phyloP scores from a whole-genome alignment of 371 early-diverging fungal species.

The Funneliformis caledonium region DNA sequence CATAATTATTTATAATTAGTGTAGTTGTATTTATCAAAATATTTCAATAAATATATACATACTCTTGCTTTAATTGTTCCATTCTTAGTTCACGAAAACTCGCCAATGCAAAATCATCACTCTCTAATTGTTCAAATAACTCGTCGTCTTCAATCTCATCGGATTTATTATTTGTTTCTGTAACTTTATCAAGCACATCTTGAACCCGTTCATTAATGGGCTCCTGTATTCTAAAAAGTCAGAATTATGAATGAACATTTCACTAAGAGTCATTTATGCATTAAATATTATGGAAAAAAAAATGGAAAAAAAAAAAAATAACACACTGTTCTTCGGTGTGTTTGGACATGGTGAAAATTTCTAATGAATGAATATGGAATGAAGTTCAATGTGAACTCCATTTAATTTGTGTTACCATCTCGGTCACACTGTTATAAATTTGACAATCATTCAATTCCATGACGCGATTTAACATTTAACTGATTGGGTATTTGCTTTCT shows the following conservation, averaged over 20 bases:
- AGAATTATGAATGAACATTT: neutral
- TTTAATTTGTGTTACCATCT: too few species aligned
- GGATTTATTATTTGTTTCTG: constrained; percentile 42
- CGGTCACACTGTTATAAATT: too few species aligned
- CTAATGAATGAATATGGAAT: too few species aligned
- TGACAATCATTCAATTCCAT: too few species aligned
- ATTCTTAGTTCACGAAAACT: constrained; percentile 61
- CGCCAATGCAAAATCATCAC: constrained; percentile 53
- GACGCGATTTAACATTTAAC: neutral
- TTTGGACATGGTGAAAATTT: neutral
- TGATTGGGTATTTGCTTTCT: too few species aligned
- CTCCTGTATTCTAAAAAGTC: neutral
- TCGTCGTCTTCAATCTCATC: constrained; percentile 60
- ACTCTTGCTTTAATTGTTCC: constrained; percentile 63
- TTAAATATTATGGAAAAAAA: neutral
- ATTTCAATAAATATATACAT: constrained; percentile 36
- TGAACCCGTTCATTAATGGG: constrained; percentile 35
- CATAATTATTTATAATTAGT: neutral
- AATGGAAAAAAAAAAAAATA: neutral
- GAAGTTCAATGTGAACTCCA: too few species aligned
- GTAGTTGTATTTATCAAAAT: neutral
- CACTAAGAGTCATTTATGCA: neutral
- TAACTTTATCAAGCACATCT: constrained; percentile 27
- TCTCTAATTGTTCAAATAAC: constrained; percentile 64
- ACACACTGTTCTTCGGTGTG: neutral